Percentiles rank a stretch among this genome's conserved stretches.
Conservation (phyloP, 1,284 basidiomycete genomes). For the Bjerkandera adusta region DNA sequence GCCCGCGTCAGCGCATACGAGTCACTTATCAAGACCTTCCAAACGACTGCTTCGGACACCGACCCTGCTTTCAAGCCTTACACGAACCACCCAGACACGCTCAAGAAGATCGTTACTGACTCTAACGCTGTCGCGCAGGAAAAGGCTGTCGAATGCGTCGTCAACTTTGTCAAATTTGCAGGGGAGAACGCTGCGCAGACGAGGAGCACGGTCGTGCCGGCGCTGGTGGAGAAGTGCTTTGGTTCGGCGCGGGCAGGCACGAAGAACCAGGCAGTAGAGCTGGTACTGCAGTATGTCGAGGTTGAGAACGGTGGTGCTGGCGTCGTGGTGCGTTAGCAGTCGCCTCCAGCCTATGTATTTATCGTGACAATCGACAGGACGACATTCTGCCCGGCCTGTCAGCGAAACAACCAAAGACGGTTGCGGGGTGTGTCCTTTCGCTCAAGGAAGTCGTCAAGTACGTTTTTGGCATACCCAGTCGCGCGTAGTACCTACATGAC, state of each 20-base stretch:
- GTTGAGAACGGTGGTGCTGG: slow-evolving; percentile 89
- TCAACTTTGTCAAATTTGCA: slow-evolving; percentile 86
- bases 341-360: slow-evolving; percentile 21
- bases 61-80: slow-evolving; percentile 95
- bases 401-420: slow-evolving; percentile 95
- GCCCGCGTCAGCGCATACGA: slow-evolving; percentile 94
- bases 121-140: slow-evolving; percentile 98
- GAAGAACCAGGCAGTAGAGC: slow-evolving; percentile 86
- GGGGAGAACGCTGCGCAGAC: slow-evolving; percentile 86
- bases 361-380: slow-evolving; percentile 44
- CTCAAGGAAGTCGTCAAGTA: slow-evolving; percentile 79
- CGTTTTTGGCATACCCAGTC: slow-evolving; percentile 21
- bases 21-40: slow-evolving; percentile 83
- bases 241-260: slow-evolving; percentile 91
- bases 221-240: slow-evolving; percentile 94
- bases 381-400: slow-evolving; percentile 84
- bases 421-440: slow-evolving; percentile 78
- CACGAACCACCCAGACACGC: slow-evolving; percentile 69
- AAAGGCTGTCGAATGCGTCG: slow-evolving; percentile 88
- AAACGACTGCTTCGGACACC: slow-evolving; percentile 85
- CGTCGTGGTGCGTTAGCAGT: slow-evolving; percentile 82
- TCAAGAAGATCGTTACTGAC: slow-evolving; percentile 89
- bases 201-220: slow-evolving; percentile 80
- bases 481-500: slow-evolving; percentile 4
- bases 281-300: slow-evolving; percentile 89